A percentile compares a stretch with the other conserved stretches of the same genome.
Conservation (phyloP, 768 basidiomycete genomes). For the Suillus plorans region DNA sequence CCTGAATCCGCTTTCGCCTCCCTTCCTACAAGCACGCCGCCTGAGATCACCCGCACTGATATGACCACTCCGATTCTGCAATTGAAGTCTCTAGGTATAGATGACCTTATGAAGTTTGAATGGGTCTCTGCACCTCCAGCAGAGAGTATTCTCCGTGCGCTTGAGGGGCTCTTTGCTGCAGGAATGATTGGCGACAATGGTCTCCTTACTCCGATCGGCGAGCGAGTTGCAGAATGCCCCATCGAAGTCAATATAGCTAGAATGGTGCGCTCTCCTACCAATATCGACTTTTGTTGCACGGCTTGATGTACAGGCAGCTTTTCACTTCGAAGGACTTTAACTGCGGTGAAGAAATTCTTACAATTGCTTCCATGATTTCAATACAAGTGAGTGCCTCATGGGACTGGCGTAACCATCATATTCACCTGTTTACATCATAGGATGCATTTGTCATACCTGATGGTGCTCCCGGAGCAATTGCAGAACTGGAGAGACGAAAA, state of each 20-base stretch:
- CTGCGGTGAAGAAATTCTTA: constrained; percentile 94
- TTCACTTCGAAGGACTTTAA: constrained; percentile 81
- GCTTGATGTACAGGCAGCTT: constrained; percentile 48
- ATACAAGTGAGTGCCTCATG: constrained; percentile 59
- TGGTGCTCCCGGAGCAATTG: constrained; percentile 80
- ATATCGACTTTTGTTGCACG: neutral
- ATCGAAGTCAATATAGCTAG: constrained; percentile 92
- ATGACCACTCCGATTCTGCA: constrained; percentile 91
- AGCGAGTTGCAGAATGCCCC: constrained; percentile 90
- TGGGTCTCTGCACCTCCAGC: constrained; percentile 90
- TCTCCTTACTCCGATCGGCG: constrained; percentile 72
- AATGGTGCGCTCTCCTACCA: constrained; percentile 58
- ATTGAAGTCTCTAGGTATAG: constrained; percentile 91
- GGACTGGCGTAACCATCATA: neutral
- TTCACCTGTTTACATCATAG: constrained; percentile 37
- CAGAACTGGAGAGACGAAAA: constrained; percentile 90
- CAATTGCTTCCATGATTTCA: constrained; percentile 94
- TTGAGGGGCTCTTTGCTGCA: constrained; percentile 78
- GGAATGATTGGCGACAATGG: constrained; percentile 87
- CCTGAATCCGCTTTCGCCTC: constrained; percentile 57
- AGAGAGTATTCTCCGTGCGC: constrained; percentile 78
- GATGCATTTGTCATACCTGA: constrained; percentile 90
- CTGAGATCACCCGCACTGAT: constrained; percentile 90
- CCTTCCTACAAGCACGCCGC: constrained; percentile 71
- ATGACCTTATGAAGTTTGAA: constrained; percentile 94